Base-by-base conservation (phyloP, 441 rosid species). In the Erysimum cheiri region DNA sequence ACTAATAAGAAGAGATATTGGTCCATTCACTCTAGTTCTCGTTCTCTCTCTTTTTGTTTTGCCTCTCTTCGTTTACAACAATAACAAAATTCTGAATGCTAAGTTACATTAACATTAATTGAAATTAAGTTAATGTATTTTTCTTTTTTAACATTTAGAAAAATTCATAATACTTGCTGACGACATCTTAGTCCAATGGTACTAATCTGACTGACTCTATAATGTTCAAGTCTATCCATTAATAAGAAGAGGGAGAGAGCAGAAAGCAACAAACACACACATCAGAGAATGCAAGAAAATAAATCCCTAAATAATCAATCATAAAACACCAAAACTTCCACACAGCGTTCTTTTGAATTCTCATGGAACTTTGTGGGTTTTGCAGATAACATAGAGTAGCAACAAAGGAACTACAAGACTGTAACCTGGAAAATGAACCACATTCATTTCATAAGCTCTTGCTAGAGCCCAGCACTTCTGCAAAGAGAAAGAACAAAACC, bases 391-490 rank as follows among this genome's bases (percentile, higher is more conserved):
- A 53, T 79, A 88, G 33, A 63, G 81, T 80, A 91, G 66, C 76
- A 86, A 71, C 26, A 85, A 48, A 22, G 98, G 97, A 71, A 90
- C 73, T 12, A 71, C 81, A 58, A 91, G 60, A 82, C 92, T 49
- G 72, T 91, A 92, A 36, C 73, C 90, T 3, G 91, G 97, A 79
- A 88, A 94, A 81, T 92, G 89, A 67, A 87, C 40, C 52, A 89
- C 49, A 48, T 91, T 94, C 97, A 94, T 91, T 84, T 91, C 97
- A 54, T 86, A 94, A 32, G 96, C 98, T 81, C 84, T 87, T 76
- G 80, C 77, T 22, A 91, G 77, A 61, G 75, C 83, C 76, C 91
- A 80, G 82, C 97, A 94, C 53, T 72, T 86, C 98, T 94, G 91
- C 33, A 26, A 62, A 47, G 58, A 48, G 49, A 19, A 19, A 55